Percentiles rank a stretch among this genome's conserved stretches.
phyloP scores from a whole-genome alignment of 441 rosid species.

The Capsella rubella region DNA sequence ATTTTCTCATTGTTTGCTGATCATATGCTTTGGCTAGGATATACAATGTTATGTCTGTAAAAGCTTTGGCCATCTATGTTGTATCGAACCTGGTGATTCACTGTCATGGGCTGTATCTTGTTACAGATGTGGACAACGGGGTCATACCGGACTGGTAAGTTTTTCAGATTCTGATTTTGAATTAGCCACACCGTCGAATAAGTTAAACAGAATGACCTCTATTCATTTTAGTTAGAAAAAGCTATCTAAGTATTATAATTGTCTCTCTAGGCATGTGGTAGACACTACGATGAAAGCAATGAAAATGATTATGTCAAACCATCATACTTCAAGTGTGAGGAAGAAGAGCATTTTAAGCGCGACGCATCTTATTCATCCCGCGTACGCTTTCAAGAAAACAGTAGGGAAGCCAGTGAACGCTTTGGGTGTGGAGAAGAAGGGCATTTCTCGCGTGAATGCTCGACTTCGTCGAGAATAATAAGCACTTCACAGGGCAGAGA shows the following conservation, averaged over 20 bases:
- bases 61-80: slow-evolving; percentile 82
- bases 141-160: slow-evolving; percentile 89
- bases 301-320: slow-evolving; percentile 39
- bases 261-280: slow-evolving; percentile 57
- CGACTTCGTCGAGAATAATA: slow-evolving; percentile 49
- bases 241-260: neutral
- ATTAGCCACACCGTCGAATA: neutral
- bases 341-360: slow-evolving; percentile 77
- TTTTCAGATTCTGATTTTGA: neutral
- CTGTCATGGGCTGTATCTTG: slow-evolving; percentile 66
- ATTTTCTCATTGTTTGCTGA: neutral
- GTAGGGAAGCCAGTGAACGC: slow-evolving; percentile 53
- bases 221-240: neutral
- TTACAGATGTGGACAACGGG: slow-evolving; percentile 87
- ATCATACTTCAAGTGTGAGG: slow-evolving; percentile 69
- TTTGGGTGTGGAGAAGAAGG: slow-evolving; percentile 80
- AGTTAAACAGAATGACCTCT: neutral
- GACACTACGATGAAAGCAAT: slow-evolving; percentile 50
- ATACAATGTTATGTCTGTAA: slow-evolving; percentile 87
- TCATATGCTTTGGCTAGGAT: slow-evolving; percentile 56
- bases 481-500: slow-evolving; percentile 37
- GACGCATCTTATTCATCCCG: slow-evolving; percentile 55
- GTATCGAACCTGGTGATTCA: slow-evolving; percentile 52
- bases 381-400: slow-evolving; percentile 10
- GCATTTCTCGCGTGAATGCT: slow-evolving; percentile 87